Conservation (phyloP, 1,284 basidiomycete genomes). For the Cutaneotrichosporon mucoides region DNA sequence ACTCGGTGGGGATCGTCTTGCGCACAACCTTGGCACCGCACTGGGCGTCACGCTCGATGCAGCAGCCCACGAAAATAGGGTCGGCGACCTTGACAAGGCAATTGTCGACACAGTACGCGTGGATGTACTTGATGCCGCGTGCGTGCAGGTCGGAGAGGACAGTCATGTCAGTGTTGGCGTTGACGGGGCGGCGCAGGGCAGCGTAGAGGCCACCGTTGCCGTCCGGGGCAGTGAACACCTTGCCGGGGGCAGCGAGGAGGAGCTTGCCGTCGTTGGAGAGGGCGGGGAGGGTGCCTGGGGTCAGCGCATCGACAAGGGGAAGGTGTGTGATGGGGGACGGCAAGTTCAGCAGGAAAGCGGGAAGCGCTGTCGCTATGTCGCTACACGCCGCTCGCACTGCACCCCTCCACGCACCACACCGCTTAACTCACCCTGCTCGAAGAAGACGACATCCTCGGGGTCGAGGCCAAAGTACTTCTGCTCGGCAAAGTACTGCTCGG, state of each 20-base stretch:
- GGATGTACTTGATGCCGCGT: slow-evolving; percentile 81
- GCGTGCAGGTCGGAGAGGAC: slow-evolving; percentile 77
- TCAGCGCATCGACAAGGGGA: slow-evolving; percentile 10
- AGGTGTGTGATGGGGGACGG: neutral
- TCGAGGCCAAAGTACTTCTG: slow-evolving; percentile 81
- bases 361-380: no score
- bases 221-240: slow-evolving; percentile 88
- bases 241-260: slow-evolving; percentile 71
- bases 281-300: slow-evolving; percentile 85
- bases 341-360: no score
- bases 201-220: slow-evolving; percentile 98
- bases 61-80: slow-evolving; percentile 92
- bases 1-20: slow-evolving; percentile 79
- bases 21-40: slow-evolving; percentile 96
- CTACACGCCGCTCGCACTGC: no score
- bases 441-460: slow-evolving; percentile 78
- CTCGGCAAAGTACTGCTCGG: slow-evolving; percentile 77
- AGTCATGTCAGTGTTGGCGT: slow-evolving; percentile 56
- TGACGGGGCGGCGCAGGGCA: slow-evolving; percentile 75
- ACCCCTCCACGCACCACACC: neutral
- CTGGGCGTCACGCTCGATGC: slow-evolving; percentile 76
- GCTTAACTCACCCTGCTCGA: slow-evolving; percentile 81
- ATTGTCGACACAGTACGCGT: slow-evolving; percentile 98
- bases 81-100: slow-evolving; percentile 97
- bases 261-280: slow-evolving; percentile 92